Base-by-base conservation (phyloP, 2,329 filamentous ascomycete genomes). In the Microdochium paspali region DNA sequence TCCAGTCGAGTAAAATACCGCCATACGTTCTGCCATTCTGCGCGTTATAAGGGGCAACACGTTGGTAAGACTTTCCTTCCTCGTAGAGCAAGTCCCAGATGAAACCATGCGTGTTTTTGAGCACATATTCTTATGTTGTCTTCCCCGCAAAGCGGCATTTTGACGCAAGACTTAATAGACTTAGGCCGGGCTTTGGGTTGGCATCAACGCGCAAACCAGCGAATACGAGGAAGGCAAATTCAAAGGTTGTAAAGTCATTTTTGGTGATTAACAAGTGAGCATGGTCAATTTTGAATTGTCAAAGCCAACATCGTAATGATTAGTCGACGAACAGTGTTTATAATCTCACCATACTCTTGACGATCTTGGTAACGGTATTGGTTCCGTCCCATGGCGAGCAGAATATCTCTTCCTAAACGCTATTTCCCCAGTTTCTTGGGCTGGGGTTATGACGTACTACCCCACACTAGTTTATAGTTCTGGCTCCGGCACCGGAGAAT, bases 11-110 rank as follows among this genome's bases (percentile, higher is more conserved):
- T 46, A 67, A 60, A 1, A 64, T 65, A 5, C 66, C 66, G 46
- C 68, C 66, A 44, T 69, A 69, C 4, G 64, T 61, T 62, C 70
- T 68, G 45, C 67, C 69, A 49, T 71, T 71, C 15, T 54, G 55
- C 2, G 56, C 50, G 47, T 71, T 70, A 52, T 69, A 71, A 10
- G 61, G 58, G 3, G 71, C 58, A 21, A 65, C 60, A 45, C 69
- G 62, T 44, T 66, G 63, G 46, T 70, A 67, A 28, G 71, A 70
- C 23, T 66, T 61, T n/a, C 66, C 68, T 50, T 72, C 69, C 67
- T 67, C 71, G 51, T 65, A 69, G 13, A 71, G 49, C 15, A 70
- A 50, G 44, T 69, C 61, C 51, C 58, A 61, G 24, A 62, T 56
- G 24, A 70, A 69, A 2, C 56, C 53, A 10, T 59, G 53, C 0